Conservation (phyloP, 768 basidiomycete genomes). For the Tulasnella sp. region DNA sequence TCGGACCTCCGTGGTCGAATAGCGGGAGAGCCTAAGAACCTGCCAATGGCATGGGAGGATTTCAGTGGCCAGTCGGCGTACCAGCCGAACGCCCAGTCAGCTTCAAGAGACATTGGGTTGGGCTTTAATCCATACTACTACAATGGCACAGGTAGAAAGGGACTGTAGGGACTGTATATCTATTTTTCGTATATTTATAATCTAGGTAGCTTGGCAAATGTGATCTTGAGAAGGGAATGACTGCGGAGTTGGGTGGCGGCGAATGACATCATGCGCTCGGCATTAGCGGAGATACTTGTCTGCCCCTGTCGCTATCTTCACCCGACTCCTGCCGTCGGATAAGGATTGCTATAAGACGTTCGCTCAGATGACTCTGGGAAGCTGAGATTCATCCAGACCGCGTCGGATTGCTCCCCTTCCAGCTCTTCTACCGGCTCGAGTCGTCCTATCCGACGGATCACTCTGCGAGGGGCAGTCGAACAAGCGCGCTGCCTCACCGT, state of each 20-base stretch:
- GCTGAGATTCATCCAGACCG: background rate
- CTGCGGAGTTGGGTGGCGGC: background rate
- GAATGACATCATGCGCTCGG: constrained; percentile 1
- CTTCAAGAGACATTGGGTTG: no score
- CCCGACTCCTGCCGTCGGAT: constrained; percentile 4
- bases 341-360: background rate
- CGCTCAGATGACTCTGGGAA: background rate
- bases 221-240: background rate
- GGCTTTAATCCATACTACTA: no score
- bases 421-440: background rate
- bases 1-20: background rate
- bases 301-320: background rate
- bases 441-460: background rate
- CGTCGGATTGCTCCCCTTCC: background rate
- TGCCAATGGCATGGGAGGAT: background rate
- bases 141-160: no score
- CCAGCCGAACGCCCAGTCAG: no score
- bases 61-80: background rate
- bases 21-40: background rate
- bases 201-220: background rate
- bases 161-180: no score
- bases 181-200: background rate
- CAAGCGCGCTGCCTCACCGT: background rate
- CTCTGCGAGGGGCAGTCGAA: background rate
- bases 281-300: background rate